A percentile compares a stretch with the other conserved stretches of the same genome.
phyloP scores from a whole-genome alignment of 148 eudicot species.

The Agrostemma githago region DNA sequence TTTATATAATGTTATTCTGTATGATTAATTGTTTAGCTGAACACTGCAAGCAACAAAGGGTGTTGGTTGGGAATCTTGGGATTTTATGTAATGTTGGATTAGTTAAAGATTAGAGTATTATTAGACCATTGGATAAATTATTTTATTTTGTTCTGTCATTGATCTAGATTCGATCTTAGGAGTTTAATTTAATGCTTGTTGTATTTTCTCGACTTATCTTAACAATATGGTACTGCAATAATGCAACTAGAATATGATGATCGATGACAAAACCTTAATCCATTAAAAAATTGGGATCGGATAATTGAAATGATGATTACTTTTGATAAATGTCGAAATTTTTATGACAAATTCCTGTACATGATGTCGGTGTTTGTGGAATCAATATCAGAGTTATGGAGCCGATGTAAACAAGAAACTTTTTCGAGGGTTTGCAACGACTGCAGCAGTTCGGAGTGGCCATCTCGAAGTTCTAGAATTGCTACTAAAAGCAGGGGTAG shows the following conservation, averaged over 20 bases:
- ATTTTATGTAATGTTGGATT: constrained; percentile 12
- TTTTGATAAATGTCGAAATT: neutral
- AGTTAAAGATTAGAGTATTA: constrained; percentile 5
- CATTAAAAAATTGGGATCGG: neutral
- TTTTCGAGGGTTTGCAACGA: constrained; percentile 66
- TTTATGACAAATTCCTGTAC: neutral
- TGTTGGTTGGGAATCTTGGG: constrained; percentile 12
- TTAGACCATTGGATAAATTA: constrained; percentile 7
- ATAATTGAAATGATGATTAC: neutral
- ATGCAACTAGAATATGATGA: neutral
- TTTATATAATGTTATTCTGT: neutral
- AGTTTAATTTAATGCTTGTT: neutral
- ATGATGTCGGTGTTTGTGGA: constrained; percentile 9
- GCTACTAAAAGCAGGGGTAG: constrained; percentile 43
- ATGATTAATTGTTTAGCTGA: neutral
- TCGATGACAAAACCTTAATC: neutral
- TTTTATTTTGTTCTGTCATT: neutral
- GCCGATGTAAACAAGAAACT: constrained; percentile 61
- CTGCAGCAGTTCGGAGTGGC: constrained; percentile 66
- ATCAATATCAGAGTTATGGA: constrained; percentile 46
- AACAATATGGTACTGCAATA: constrained; percentile 1
- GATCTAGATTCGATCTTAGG: constrained; percentile 23
- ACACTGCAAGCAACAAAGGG: constrained; percentile 4
- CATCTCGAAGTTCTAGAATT: constrained; percentile 55
- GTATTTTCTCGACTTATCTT: constrained; percentile 15